Base-by-base conservation (phyloP, 192 early-diverging fungal species). In the Chytriomyces sp. region DNA sequence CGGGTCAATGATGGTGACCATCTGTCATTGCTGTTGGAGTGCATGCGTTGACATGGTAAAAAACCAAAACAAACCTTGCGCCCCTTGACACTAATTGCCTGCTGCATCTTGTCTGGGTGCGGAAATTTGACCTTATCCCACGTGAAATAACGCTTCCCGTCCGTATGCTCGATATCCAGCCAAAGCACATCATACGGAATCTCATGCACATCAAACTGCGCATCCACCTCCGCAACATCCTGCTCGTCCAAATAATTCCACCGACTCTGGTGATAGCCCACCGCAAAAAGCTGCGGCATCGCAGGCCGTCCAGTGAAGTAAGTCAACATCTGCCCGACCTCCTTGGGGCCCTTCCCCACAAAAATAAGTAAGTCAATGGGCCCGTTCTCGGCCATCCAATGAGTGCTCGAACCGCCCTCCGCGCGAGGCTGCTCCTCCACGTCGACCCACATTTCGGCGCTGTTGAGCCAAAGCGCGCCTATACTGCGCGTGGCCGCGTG, bases 121-220 rank as follows among this genome's bases (percentile, higher is more conserved):
- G 96, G 86, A 82, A 99, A 99, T 79, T 98, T 98, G 53, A 78
- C 75, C 4, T 74, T 59, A 78, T 99, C 96, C 96, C 96, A 99
- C 0, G 96, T 99, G 75, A 96, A 96, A 76, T 99, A 99, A 34
- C 89, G 83, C 86, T 98, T 99, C 40, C 91, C 92, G 78, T 98
- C 93, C n/a, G 96, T 98, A 74, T 99, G 94, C 74, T 99, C 98
- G 80, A 99, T 99, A 81, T 99, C 98, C 59, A 99, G 81, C 98
- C 98, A 99, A 37, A 99, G 85, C 1, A 98, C 96, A 83, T 99
- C 98, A 74, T 95, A 94, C 5, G 98, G 96, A 59, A 99, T 96
- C 38, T 91, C 91, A 74, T 93, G 73, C 65, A 89, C 82, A 73
- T 99, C 95, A 83, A 99, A 94, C 52, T 91, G 89, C 22, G 81